Evolutionary conservation across 2,329 filamentous ascomycete genomes (phyloP).

Genomic region (Paradendryphiella salina): DNA sequence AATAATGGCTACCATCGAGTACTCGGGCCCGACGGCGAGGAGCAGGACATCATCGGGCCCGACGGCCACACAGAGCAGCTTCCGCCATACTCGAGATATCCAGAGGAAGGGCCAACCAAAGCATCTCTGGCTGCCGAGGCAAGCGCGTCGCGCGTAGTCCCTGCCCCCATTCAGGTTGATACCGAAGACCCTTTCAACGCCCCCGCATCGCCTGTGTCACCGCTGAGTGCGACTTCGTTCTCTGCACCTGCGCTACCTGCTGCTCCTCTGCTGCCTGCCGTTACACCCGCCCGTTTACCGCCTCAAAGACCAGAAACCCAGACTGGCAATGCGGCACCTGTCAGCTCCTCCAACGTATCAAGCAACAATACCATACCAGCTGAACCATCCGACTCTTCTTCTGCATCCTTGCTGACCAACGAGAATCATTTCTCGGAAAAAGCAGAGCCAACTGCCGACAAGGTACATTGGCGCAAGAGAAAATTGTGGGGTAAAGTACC

Average conservation of each 20-base stretch:
- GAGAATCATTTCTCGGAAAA: constrained; percentile 39
- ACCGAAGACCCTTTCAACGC: constrained; percentile 35
- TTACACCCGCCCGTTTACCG: constrained; percentile 36
- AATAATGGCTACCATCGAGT: constrained; percentile 70
- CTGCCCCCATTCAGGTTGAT: constrained; percentile 24
- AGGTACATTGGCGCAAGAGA: constrained; percentile 47
- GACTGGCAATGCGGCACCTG: constrained; percentile 29
- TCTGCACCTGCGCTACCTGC: constrained; percentile 25
- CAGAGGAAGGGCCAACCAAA: constrained; percentile 71
- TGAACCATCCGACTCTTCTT: constrained; percentile 35
- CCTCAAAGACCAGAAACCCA: constrained; percentile 41
- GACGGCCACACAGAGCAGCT: constrained; percentile 89
- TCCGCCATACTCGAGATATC: constrained; percentile 88
- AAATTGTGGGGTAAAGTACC: constrained; percentile 55
- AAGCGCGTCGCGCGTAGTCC: constrained; percentile 37
- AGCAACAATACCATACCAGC: constrained; percentile 24
- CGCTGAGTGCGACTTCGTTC: constrained; percentile 24
- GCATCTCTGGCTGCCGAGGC: constrained; percentile 47
- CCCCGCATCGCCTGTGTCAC: constrained; percentile 31
- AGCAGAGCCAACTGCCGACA: constrained; percentile 24
- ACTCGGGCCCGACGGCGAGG: constrained; percentile 78
- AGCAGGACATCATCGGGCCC: constrained; percentile 83
- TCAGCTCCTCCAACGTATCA: constrained; percentile 16
- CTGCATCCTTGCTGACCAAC: constrained; percentile 30
- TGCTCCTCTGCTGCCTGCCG: constrained; percentile 27